Evolutionary conservation across 2,329 filamentous ascomycete species (phyloP), one percentile per base, ranked within the genome.

Genomic region (Rosellinia necatrix): DNA sequence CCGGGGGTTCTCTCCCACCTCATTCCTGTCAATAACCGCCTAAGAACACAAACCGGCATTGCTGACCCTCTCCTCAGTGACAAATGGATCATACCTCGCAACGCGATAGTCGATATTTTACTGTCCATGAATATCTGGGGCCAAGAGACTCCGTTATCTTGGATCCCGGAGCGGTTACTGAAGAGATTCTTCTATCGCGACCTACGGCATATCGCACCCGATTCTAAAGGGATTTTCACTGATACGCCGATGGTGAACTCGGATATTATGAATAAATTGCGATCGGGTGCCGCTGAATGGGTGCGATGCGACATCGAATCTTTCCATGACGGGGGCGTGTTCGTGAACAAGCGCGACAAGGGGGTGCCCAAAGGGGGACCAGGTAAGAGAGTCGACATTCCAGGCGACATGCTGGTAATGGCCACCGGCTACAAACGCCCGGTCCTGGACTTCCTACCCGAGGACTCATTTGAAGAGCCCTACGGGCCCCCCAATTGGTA

Each of bases 211-310:
- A 79, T 96, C 4, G 83, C 89, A 0, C 91, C 91, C 0, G 75
- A 81, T 1, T 77, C 82, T 22, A 86, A 87, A 66, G 90, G 90
- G 7, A 75, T 94, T n/a, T 96, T 91, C 71, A 91, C 82, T 24
- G 88, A 90, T 48, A 96, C 91, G 0, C 91, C 91, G 0, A 93
- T 94, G 89, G 89, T 94, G 21, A 96, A 94, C 72, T 88, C 86
- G 13, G 86, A 92, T 41, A 82, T 96, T 1, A 88, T 96, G 72
- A 78, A 89, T 43, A 87, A 89, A 65, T 82, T 96, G 27, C 87
- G 91, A 15, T 74, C 78, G 1, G 89, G 89, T 9, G 81, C 84
- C 62, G 90, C 89, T 0, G 82, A 87, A 59, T 96, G 91, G 91
- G 75, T 94, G 1, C 86, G 91, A 10, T 90, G 91, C 54, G 91